phyloP scores from a whole-genome alignment of 2,329 filamentous ascomycete species.

The Colletotrichum sp. region DNA sequence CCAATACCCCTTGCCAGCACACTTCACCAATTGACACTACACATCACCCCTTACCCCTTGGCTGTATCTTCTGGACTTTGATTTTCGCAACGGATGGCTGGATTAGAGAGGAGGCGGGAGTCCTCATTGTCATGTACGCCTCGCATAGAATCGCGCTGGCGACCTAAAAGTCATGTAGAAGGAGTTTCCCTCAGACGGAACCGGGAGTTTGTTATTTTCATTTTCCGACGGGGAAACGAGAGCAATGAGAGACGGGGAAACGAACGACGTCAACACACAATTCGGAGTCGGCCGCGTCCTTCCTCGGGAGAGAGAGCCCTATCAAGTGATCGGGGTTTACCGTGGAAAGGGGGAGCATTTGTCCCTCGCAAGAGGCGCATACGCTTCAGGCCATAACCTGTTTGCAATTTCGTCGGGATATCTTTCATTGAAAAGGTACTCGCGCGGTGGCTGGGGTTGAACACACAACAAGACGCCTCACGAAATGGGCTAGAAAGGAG shows the following conservation, averaged over 20 bases:
- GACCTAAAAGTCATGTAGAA: conserved; percentile 25
- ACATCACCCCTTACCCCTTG: conserved; percentile 9
- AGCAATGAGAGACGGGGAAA: conserved; percentile 20
- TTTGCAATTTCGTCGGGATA: conserved; percentile 1
- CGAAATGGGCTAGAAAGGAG: conserved; percentile 11
- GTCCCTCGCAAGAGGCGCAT: neutral
- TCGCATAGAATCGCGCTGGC: conserved; percentile 22
- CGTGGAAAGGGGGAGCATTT: neutral
- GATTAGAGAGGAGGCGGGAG: conserved; percentile 22
- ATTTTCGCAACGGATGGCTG: conserved; percentile 21
- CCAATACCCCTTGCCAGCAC: conserved; percentile 22
- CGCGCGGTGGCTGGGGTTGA: neutral
- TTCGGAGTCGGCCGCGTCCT: conserved; percentile 18
- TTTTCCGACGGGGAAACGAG: conserved; percentile 18
- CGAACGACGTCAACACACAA: conserved; percentile 14
- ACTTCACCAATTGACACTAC: conserved; percentile 17
- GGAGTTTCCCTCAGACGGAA: conserved; percentile 24
- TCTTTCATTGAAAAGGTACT: neutral
- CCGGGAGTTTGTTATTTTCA: conserved; percentile 15
- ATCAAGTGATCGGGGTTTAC: conserved; percentile 13
- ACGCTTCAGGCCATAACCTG: conserved; percentile 9
- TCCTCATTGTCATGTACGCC: conserved; percentile 26
- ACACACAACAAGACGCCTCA: neutral
- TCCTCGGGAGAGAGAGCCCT: neutral
- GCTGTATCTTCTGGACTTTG: conserved; percentile 25